A percentile compares a stretch with the other conserved stretches of the same genome.
phyloP scores from a whole-genome alignment of 176 grass and related monocot genomes.

The Musa troglodytarum region DNA sequence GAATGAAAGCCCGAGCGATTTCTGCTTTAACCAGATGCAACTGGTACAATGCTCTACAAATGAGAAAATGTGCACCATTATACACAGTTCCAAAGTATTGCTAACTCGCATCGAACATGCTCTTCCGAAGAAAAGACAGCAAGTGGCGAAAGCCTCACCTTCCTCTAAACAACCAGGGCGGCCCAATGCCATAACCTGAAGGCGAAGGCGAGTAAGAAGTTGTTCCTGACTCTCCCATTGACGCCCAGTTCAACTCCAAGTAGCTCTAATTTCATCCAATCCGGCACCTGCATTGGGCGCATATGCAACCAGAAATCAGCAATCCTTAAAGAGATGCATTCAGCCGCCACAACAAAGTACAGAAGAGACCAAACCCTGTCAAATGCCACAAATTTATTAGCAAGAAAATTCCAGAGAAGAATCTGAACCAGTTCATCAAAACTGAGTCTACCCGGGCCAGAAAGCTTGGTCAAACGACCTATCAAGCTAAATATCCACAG shows the following conservation, averaged over 20 bases:
- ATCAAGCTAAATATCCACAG: background rate
- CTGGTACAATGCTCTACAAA: conserved; percentile 72
- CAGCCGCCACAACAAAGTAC: too few relatives aligned
- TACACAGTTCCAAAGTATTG: background rate
- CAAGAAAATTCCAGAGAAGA: too few relatives aligned
- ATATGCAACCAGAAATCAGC: background rate
- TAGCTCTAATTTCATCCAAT: conserved; percentile 3
- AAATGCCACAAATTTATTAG: too few relatives aligned
- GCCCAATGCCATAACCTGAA: conserved; percentile 46
- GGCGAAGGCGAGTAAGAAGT: conserved; percentile 2
- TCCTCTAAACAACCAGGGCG: conserved; percentile 89
- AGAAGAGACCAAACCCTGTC: too few relatives aligned
- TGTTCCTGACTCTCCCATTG: conserved; percentile 36
- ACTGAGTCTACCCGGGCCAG: too few relatives aligned
- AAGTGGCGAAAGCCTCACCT: conserved; percentile 31
- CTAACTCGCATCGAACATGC: background rate
- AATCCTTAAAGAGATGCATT: background rate
- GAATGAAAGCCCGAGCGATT: conserved; percentile 74
- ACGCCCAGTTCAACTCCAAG: background rate
- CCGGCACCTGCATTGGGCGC: background rate
- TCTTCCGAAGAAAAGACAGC: background rate
- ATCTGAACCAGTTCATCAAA: too few relatives aligned
- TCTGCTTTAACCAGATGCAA: conserved; percentile 95
- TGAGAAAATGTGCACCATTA: background rate
- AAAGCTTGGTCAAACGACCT: background rate